phyloP scores from a whole-genome alignment of 1,284 basidiomycete species.

The Cutaneotrichosporon arboriforme region DNA sequence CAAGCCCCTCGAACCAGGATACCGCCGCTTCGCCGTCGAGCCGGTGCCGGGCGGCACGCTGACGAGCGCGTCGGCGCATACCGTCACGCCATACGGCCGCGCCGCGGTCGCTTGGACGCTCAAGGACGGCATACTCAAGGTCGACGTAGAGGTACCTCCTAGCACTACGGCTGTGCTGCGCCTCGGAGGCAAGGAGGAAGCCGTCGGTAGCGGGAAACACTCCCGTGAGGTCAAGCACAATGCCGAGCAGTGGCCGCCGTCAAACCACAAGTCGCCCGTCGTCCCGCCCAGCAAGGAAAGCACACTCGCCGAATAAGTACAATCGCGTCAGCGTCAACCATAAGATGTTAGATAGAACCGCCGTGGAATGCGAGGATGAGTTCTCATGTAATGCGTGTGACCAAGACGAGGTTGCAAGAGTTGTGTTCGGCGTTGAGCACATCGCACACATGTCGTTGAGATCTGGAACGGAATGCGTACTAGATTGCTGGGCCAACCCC shows the following conservation, averaged over 20 bases:
- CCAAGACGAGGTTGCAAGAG: no score
- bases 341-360: no score
- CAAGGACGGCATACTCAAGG: constrained; percentile 12
- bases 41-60: constrained; percentile 41
- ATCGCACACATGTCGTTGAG: no score
- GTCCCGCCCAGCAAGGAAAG: no score
- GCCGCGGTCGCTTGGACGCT: constrained; percentile 23
- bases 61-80: constrained; percentile 22
- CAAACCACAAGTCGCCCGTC: neutral
- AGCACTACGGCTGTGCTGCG: constrained; percentile 26
- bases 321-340: no score
- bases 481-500: no score
- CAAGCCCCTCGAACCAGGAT: constrained; percentile 26
- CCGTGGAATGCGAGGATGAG: no score
- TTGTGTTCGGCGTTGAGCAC: no score
- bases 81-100: constrained; percentile 24
- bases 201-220: neutral
- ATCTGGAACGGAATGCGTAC: no score
- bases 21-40: constrained; percentile 24
- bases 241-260: neutral
- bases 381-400: no score
- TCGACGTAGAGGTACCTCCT: constrained; percentile 24
- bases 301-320: no score
- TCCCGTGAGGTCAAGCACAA: neutral
- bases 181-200: neutral